Base-by-base conservation (phyloP, 345 rosid species). In the Aethionema arabicum region DNA sequence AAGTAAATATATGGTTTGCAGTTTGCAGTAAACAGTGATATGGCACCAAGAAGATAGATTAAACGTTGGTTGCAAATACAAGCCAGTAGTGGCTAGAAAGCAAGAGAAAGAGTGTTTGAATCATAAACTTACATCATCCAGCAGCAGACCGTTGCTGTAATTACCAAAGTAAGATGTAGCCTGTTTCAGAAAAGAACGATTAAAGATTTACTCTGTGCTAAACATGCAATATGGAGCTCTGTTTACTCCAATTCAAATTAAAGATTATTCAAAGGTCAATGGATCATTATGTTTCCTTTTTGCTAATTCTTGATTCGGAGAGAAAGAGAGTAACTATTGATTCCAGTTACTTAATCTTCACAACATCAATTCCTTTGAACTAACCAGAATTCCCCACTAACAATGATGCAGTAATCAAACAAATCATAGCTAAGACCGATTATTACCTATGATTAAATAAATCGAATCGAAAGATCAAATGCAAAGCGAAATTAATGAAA, bases 131-230 rank as follows among this genome's bases (percentile, higher is more conserved):
- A 92, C 98, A 92, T 92, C 96, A 92, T 89, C 98, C 96, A 86
- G 72, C 98, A 92, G 72, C 95, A 86, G 59, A 87, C 85, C 33
- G 95, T 85, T 12, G 98, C 95, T 21, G 98, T 92, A 49, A 89
- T 72, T 59, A 92, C 87, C 91, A 92, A 78, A 50, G 98, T 92
- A 50, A 89, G 73, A 70, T 85, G 96, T 31, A 92, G 55, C 80
- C 96, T 92, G 89, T 76, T 76, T 29, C 42, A 66, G 7, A 54
- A 72, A 48, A 56, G 8, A 52, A 52, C 52, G 9, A 59, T 52
- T 14, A 52, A 46, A 52, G 7, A 10, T 46, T 36, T 67, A 52
- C 5, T 15, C 21, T 6, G 33, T 38, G 30, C 32, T 38, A 27
- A 38, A 50, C 39, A 68, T 44, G 58, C 42, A 33, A 32, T 5